Conservation (phyloP, 495 filamentous ascomycete species). For the Lophiotrema nucula region DNA sequence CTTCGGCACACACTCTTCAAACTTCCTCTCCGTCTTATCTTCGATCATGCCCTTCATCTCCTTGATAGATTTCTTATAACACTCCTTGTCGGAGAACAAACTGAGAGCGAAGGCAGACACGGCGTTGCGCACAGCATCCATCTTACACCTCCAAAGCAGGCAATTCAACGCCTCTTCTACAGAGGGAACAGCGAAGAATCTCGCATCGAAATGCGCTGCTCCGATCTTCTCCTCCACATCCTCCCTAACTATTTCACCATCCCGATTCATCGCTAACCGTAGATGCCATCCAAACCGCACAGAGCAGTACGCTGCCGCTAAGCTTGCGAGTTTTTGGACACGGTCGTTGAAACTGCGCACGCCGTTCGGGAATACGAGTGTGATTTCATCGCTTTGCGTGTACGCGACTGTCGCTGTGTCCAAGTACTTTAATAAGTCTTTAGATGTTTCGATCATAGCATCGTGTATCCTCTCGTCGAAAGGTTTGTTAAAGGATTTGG, state of each 20-base stretch:
- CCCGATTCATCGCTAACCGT: background rate
- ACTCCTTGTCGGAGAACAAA: constrained; percentile 9
- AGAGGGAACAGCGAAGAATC: constrained; percentile 11
- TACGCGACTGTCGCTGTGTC: constrained; percentile 20
- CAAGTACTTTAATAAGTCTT: constrained; percentile 19
- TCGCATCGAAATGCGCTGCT: constrained; percentile 17
- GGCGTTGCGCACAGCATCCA: constrained; percentile 20
- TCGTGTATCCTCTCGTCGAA: constrained; percentile 25
- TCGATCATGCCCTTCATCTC: constrained; percentile 23
- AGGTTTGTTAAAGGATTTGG: constrained; percentile 4
- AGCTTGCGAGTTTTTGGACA: constrained; percentile 19
- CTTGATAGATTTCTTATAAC: constrained; percentile 15
- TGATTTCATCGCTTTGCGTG: constrained; percentile 29
- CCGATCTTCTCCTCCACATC: background rate
- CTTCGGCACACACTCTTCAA: constrained; percentile 15
- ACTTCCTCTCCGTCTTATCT: constrained; percentile 6
- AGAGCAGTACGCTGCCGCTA: constrained; percentile 21
- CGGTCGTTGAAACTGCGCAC: constrained; percentile 18
- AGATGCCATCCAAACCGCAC: constrained; percentile 21
- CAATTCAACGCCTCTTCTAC: constrained; percentile 26
- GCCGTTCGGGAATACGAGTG: constrained; percentile 18
- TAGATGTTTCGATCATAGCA: constrained; percentile 18
- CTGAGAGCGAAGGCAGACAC: constrained; percentile 20
- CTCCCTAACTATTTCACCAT: constrained; percentile 1
- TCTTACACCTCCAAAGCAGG: constrained; percentile 21